Evolutionary conservation across 139 green algal species (phyloP), one percentile per base, ranked within the genome.

Genomic region (Gonium pectorale): DNA sequence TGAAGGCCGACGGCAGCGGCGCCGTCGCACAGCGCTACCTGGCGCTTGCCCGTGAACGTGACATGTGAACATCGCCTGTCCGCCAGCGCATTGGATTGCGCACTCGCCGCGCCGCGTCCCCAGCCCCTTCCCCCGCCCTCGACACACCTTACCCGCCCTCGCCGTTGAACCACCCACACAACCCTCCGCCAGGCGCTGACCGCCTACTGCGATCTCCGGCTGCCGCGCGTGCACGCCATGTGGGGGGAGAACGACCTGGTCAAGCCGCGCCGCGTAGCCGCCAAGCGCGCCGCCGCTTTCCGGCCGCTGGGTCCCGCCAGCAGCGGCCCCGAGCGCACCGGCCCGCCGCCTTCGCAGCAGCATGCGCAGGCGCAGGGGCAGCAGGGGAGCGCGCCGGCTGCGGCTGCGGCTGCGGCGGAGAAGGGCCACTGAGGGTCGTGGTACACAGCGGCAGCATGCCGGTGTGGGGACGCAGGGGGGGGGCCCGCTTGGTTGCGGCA

Each of bases 251-350:
- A 17, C 5, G 31, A 2, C 46, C 31, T 64, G 11, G 2, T 5
- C 31, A 46, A 46, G 31, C 70, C 70, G 17, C 49, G 49, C 46
- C 17, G 70, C 19, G 4, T 33, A 31, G 70, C 70, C 17, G 70
- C 70, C 11, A 31, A 38, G 46, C 46, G 7, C 2, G 49, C 49
- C 9, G 46, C 70, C 19, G 33, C 44, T 3, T 64, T 79, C 46
- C 2, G 15, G 46, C 70, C 70, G 46, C 70, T 79, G 70, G 70
- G 70, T 9, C 46, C 70, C 3, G 44, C 11, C 66, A 72, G 66
- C 66, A 72, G 66, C 66, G 67, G 29, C 40, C 22, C 8, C 1
- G 40, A 74, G 7, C 11, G 40, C 24, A 74, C 67, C 40, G 66
- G 37, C 4, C 40, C 67, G 35, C 64, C 64, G 35, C 22, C 13